phyloP scores from a whole-genome alignment of 139 green algal genomes.

The Diplosphaera chodatii region DNA sequence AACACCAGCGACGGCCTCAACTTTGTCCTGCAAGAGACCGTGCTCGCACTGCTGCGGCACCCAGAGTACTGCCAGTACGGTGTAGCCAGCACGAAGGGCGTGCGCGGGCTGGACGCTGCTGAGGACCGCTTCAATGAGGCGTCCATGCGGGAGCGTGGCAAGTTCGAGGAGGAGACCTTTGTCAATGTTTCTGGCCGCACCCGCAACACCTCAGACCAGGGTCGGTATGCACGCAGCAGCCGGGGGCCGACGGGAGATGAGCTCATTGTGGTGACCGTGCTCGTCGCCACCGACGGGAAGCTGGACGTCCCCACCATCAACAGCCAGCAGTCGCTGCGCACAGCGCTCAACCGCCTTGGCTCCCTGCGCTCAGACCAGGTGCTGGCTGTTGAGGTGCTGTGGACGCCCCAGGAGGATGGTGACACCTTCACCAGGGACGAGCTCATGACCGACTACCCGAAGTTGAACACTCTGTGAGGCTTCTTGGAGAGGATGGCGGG shows the following conservation, averaged over 20 bases:
- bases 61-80: constrained; percentile 84
- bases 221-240: no score
- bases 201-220: not conserved
- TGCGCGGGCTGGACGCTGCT: constrained; percentile 35
- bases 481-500: no score
- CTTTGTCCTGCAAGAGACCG: constrained; percentile 80
- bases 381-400: constrained; percentile 94
- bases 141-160: constrained; percentile 60
- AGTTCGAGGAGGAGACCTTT: constrained; percentile 92
- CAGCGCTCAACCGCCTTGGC: constrained; percentile 66
- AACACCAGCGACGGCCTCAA: constrained; percentile 71
- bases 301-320: constrained; percentile 68
- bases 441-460: constrained; percentile 79
- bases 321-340: constrained; percentile 34
- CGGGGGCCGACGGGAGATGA: constrained; percentile 32
- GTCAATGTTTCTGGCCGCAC: constrained; percentile 75
- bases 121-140: constrained; percentile 68
- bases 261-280: constrained; percentile 82
- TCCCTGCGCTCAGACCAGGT: constrained; percentile 48
- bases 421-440: constrained; percentile 83
- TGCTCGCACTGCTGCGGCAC: constrained; percentile 84
- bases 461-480: constrained; percentile 45
- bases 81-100: constrained; percentile 13
- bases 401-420: constrained; percentile 86
- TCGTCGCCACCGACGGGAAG: constrained; percentile 67